A percentile compares a stretch with the other conserved stretches of the same genome.
phyloP scores from a whole-genome alignment of 1,284 basidiomycete genomes.

The Cryptococcus sp. region DNA sequence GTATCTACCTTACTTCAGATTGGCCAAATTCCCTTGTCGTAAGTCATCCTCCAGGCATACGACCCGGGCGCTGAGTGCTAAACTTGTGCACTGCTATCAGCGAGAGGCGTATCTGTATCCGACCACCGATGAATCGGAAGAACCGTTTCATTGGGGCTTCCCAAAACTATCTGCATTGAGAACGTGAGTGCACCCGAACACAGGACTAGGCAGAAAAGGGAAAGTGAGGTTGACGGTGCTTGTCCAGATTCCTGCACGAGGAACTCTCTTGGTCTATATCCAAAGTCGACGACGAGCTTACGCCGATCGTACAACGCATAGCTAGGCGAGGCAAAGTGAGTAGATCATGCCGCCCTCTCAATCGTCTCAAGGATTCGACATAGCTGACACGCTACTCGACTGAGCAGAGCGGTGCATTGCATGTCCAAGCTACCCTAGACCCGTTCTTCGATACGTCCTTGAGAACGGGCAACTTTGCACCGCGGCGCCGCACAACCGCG shows the following conservation, averaged over 20 bases:
- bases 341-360: not conserved
- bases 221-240: conserved; percentile 4
- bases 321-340: conserved; percentile 71
- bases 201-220: not conserved
- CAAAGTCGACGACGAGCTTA: conserved; percentile 88
- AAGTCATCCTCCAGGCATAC: conserved; percentile 38
- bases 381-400: not conserved
- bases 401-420: conserved; percentile 61
- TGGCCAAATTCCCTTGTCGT: conserved; percentile 93
- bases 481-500: conserved; percentile 75
- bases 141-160: conserved; percentile 95
- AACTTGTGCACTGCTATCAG: conserved; percentile 53
- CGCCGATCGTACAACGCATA: conserved; percentile 92
- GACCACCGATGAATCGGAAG: conserved; percentile 83
- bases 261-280: conserved; percentile 82
- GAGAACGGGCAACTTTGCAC: conserved; percentile 64
- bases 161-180: conserved; percentile 91
- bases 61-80: not conserved
- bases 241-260: conserved; percentile 70
- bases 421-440: conserved; percentile 61
- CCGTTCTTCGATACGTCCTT: conserved; percentile 59
- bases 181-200: conserved; percentile 58
- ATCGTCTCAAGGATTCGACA: not conserved
- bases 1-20: conserved; percentile 68
- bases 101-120: conserved; percentile 91